A percentile compares a stretch with the other conserved stretches of the same genome.
Conservation (phyloP, 1,284 basidiomycete species). For the Microbotryum lychnidis-dioicae region DNA sequence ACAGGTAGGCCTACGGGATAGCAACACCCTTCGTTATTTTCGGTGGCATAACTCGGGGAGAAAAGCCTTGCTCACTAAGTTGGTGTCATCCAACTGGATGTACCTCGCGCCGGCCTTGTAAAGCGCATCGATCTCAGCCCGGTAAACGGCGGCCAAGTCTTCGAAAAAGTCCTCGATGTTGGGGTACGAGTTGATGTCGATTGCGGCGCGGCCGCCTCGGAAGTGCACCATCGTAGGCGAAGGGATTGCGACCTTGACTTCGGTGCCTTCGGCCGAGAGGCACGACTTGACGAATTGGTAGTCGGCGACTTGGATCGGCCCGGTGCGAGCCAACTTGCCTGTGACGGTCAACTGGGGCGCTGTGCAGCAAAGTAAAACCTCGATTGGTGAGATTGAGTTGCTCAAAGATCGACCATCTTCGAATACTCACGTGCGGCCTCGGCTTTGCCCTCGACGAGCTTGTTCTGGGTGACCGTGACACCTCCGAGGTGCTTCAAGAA, state of each 20-base stretch:
- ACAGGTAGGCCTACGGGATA: neutral
- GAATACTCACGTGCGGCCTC: constrained; percentile 13
- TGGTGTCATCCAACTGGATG: constrained; percentile 39
- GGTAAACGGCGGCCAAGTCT: constrained; percentile 52
- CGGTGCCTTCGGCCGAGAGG: constrained; percentile 23
- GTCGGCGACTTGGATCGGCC: constrained; percentile 35
- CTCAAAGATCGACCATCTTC: neutral
- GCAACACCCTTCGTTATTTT: neutral
- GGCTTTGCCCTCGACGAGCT: constrained; percentile 30
- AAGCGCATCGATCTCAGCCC: constrained; percentile 59
- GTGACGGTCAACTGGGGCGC: constrained; percentile 31
- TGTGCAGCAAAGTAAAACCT: constrained; percentile 2
- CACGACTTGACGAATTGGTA: constrained; percentile 34
- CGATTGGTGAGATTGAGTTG: neutral
- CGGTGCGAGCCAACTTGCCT: constrained; percentile 30
- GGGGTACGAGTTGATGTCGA: constrained; percentile 29
- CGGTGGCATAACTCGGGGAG: neutral
- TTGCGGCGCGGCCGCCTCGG: constrained; percentile 32
- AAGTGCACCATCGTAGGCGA: constrained; percentile 34
- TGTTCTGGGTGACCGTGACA: constrained; percentile 35
- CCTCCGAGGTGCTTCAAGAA: constrained; percentile 32
- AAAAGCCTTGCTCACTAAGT: constrained; percentile 23
- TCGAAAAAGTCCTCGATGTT: constrained; percentile 36
- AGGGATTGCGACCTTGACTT: constrained; percentile 36
- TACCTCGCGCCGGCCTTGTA: constrained; percentile 56